Evolutionary conservation across 352 stramenopile genomes (phyloP).

Genomic region (Peronosclerospora sorghi): DNA sequence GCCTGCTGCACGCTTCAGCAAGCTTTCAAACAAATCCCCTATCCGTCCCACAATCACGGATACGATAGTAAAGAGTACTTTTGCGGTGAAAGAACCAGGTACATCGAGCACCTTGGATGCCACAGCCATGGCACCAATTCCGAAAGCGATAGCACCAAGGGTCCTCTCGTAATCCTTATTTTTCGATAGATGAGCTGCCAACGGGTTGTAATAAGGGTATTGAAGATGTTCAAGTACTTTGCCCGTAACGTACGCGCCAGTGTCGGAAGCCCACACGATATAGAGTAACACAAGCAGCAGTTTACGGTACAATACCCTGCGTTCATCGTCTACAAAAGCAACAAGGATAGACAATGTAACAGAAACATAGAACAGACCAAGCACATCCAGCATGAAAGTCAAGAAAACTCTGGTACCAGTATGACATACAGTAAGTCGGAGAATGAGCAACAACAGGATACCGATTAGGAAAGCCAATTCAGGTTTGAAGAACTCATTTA

Average conservation of each 20-base stretch:
- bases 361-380: constrained; percentile 56
- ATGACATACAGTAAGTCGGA: constrained; percentile 27
- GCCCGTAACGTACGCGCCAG: constrained; percentile 90
- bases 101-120: constrained; percentile 47
- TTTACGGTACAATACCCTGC: constrained; percentile 38
- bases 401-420: constrained; percentile 24
- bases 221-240: constrained; percentile 75
- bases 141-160: constrained; percentile 69
- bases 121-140: constrained; percentile 79
- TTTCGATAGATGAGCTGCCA: constrained; percentile 85
- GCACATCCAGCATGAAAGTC: constrained; percentile 34
- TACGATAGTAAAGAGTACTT: constrained; percentile 72
- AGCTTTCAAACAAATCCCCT: constrained; percentile 91
- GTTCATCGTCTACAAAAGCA: constrained; percentile 50
- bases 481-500: constrained; percentile 19
- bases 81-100: constrained; percentile 60
- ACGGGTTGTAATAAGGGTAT: constrained; percentile 67
- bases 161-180: constrained; percentile 97
- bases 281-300: constrained; percentile 56
- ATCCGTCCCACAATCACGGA: constrained; percentile 88
- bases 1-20: constrained; percentile 90
- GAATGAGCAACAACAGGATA: constrained; percentile 29
- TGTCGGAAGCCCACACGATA: constrained; percentile 79
- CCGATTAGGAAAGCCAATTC: constrained; percentile 21
- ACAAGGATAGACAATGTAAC: constrained; percentile 41